Percentiles rank a stretch among this genome's conserved stretches.
phyloP scores from a whole-genome alignment of 192 early-diverging fungal genomes.

The Backusella morwellensis region DNA sequence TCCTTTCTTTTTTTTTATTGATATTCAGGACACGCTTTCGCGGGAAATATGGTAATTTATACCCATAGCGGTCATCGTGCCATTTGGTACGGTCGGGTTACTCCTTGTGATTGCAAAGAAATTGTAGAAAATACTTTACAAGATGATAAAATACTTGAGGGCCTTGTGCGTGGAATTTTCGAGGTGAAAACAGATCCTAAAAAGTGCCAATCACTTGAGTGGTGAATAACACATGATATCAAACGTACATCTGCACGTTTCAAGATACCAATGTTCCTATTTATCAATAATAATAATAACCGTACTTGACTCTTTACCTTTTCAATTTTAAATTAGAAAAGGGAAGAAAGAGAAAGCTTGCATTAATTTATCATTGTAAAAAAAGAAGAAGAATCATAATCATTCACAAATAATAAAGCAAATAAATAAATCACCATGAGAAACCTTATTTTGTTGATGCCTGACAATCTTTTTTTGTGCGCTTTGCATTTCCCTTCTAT shows the following conservation, averaged over 20 bases:
- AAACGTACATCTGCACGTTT: background rate
- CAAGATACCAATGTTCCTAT: background rate
- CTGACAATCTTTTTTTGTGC: no score
- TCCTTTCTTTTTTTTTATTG: background rate
- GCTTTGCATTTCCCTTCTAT: no score
- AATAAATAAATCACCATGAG: no score
- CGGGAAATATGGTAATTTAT: constrained; percentile 51
- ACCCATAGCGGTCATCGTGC: constrained; percentile 32
- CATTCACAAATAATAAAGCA: background rate
- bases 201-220: constrained; percentile 4
- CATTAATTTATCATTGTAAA: no score
- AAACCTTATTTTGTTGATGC: no score
- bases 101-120: constrained; percentile 39
- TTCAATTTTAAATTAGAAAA: background rate
- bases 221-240: constrained; percentile 7
- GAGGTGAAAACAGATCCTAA: constrained; percentile 11
- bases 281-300: background rate
- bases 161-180: constrained; percentile 45
- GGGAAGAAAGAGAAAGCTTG: background rate
- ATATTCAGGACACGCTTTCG: constrained; percentile 48
- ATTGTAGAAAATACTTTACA: constrained; percentile 44
- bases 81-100: constrained; percentile 52
- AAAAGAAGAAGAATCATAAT: background rate
- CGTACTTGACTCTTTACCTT: no score
- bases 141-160: constrained; percentile 40